These are phyloP conservation scores for Trichophyton equinum DNA, from an alignment of 2,329 filamentous ascomycete genomes.

Conservation along the genomic window DNA sequence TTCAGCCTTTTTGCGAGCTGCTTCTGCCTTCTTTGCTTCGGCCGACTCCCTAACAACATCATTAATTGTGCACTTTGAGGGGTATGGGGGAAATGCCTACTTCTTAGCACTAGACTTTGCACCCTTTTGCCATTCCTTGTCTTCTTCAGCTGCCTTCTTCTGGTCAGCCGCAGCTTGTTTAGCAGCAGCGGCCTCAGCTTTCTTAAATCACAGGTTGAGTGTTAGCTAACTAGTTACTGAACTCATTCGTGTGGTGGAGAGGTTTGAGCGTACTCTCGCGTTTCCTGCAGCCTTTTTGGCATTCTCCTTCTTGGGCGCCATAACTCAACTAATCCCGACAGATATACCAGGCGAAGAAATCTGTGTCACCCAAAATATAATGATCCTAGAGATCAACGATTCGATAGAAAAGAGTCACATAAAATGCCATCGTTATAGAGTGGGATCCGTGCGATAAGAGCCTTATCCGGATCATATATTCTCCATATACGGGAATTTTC, in stretches of 20 bases:
- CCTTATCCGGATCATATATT: constrained; percentile 1
- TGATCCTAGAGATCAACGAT: background rate
- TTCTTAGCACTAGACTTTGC: constrained; percentile 77
- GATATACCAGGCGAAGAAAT: background rate
- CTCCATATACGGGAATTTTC: background rate
- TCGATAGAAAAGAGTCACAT: background rate
- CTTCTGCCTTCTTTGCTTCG: constrained; percentile 69
- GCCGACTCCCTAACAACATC: constrained; percentile 58
- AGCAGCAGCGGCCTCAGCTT: constrained; percentile 71
- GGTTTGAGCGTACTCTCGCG: constrained; percentile 39
- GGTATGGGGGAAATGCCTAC: constrained; percentile 41
- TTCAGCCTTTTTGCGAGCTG: constrained; percentile 81
- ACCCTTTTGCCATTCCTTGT: constrained; percentile 71
- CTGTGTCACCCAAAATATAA: background rate
- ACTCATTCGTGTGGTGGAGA: too few relatives aligned
- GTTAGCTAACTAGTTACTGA: background rate
- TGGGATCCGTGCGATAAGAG: constrained; percentile 1
- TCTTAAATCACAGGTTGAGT: constrained; percentile 36
- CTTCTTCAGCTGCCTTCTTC: constrained; percentile 55
- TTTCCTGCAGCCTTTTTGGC: constrained; percentile 84
- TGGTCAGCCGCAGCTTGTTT: constrained; percentile 63
- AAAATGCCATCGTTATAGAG: background rate
- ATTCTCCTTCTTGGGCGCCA: constrained; percentile 72
- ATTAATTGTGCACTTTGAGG: constrained; percentile 1
- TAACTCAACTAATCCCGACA: constrained; percentile 22